A percentile compares a stretch with the other conserved stretches of the same genome.
These are phyloP conservation scores for Mariannaea sp. DNA, from an alignment of 2,329 filamentous ascomycete genomes.

Conservation along the genomic window DNA sequence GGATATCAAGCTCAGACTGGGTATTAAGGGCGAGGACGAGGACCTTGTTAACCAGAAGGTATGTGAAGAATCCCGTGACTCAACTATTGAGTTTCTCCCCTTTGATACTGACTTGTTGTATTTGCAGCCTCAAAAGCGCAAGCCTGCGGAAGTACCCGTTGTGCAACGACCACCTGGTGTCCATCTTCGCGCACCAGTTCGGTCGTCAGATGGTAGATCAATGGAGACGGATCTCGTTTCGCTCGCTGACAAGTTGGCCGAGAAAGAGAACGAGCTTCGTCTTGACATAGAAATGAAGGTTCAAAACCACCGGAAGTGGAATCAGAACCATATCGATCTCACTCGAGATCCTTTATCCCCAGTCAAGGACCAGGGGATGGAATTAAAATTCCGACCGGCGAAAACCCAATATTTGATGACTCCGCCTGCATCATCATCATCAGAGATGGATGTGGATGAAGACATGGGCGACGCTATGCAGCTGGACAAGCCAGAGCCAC, in stretches of 20 bases:
- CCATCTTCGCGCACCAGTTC: constrained; percentile 71
- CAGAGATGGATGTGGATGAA: constrained; percentile 63
- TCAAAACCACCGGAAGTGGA: constrained; percentile 89
- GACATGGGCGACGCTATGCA: constrained; percentile 51
- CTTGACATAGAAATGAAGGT: constrained; percentile 86
- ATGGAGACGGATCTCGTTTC: constrained; percentile 79
- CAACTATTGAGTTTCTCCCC: constrained; percentile 32
- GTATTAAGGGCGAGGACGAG: constrained; percentile 91
- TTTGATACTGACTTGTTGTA: constrained; percentile 46
- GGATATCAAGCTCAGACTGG: constrained; percentile 83
- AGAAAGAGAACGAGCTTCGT: constrained; percentile 81
- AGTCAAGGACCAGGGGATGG: constrained; percentile 65
- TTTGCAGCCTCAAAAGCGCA: constrained; percentile 71
- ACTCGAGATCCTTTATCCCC: constrained; percentile 86
- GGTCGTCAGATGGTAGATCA: constrained; percentile 70
- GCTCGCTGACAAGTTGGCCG: constrained; percentile 75
- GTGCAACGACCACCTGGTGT: constrained; percentile 65
- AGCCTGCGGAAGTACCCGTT: constrained; percentile 62
- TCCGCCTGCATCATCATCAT: constrained; percentile 61
- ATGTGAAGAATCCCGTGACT: constrained; percentile 47
- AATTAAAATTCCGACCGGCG: constrained; percentile 70
- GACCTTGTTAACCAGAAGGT: constrained; percentile 95
- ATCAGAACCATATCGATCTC: constrained; percentile 84
- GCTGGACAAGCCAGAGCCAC: constrained; percentile 41
- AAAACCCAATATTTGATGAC: constrained; percentile 74